Conservation (phyloP, 208 protist genomes). For the Porcisia hertigi region DNA sequence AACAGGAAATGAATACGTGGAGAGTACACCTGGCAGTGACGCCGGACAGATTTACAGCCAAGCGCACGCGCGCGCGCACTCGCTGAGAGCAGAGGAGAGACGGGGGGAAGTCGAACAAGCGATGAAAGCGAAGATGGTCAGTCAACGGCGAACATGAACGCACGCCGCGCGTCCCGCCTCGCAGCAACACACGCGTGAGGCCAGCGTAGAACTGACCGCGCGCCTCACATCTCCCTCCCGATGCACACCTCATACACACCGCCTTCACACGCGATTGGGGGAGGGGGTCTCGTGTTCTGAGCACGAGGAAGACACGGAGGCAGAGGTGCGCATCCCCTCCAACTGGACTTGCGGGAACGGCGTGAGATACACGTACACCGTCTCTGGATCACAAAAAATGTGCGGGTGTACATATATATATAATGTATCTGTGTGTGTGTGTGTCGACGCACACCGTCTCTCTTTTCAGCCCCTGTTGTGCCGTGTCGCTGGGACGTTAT, state of each 20-base stretch:
- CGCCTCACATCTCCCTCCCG: slow-evolving; percentile 85
- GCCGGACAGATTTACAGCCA: too few species aligned
- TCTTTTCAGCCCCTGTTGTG: not conserved
- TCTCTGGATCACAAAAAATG: too few species aligned
- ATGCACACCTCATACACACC: slow-evolving; percentile 84
- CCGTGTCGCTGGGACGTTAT: not conserved
- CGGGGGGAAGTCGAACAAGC: too few species aligned
- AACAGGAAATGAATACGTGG: too few species aligned
- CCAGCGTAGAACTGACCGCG: slow-evolving; percentile 74
- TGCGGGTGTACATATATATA: too few species aligned
- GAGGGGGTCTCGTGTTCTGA: slow-evolving; percentile 3
- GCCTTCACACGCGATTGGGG: not conserved
- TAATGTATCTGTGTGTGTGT: not conserved
- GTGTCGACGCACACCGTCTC: not conserved
- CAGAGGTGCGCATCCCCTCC: slow-evolving; percentile 5
- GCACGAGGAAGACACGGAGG: slow-evolving; percentile 14
- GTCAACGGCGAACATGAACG: not conserved
- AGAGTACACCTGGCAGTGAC: too few species aligned
- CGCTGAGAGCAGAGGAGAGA: too few species aligned
- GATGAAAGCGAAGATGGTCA: too few species aligned
- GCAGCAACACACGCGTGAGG: slow-evolving; percentile 34
- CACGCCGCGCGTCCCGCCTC: not conserved
- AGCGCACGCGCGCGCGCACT: not conserved
- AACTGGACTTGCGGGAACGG: not conserved
- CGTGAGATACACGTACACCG: not conserved